Conservation (phyloP, 768 basidiomycete genomes). For the Austroboletus eburneus region DNA sequence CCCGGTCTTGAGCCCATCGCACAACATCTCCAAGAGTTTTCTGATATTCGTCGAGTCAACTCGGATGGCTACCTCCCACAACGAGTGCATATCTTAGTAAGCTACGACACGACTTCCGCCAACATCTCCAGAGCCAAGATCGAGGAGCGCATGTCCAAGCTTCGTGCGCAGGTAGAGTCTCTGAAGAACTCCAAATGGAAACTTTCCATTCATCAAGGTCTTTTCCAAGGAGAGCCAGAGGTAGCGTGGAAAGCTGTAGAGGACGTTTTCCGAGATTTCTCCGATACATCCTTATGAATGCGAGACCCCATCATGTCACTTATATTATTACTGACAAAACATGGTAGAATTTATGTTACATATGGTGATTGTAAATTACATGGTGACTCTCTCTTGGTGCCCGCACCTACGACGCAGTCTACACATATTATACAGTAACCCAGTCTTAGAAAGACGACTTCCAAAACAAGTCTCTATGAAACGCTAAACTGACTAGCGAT, state of each 20-base stretch:
- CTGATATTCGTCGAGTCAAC: not conserved
- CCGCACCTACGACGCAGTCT: too few relatives aligned
- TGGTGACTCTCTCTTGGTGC: too few relatives aligned
- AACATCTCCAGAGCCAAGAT: constrained; percentile 1
- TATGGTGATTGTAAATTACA: too few relatives aligned
- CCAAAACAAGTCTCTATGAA: too few relatives aligned
- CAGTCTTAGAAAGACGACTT: too few relatives aligned
- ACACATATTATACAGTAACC: too few relatives aligned
- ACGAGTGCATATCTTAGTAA: constrained; percentile 7
- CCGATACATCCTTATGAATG: too few relatives aligned
- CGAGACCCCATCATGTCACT: not conserved
- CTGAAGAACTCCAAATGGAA: not conserved
- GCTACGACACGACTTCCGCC: constrained; percentile 10
- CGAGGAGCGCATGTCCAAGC: not conserved
- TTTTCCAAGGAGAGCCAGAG: constrained; percentile 11
- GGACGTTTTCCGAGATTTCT: constrained; percentile 1
- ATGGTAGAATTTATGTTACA: not conserved
- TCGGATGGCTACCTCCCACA: not conserved
- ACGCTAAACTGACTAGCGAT: not conserved
- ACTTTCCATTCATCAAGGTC: not conserved
- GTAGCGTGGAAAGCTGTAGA: constrained; percentile 13
- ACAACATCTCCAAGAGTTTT: constrained; percentile 6
- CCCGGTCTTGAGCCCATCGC: constrained; percentile 4
- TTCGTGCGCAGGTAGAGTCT: not conserved
- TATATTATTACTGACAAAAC: not conserved